Conservation (phyloP, 2,329 filamentous ascomycete genomes). For the Fusarium euwallaceae region DNA sequence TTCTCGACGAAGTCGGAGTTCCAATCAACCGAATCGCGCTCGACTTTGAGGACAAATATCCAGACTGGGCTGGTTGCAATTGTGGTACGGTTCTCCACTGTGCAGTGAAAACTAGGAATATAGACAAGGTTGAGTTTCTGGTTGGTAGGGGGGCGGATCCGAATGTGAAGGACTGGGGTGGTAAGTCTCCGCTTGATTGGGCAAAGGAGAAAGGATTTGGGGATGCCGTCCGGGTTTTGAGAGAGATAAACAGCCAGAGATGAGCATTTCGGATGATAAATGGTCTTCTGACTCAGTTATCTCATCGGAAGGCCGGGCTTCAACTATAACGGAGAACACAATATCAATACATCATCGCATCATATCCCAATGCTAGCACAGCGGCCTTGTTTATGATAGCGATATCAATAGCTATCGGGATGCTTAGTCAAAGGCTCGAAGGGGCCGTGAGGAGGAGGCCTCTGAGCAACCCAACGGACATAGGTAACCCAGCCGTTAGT, state of each 20-base stretch:
- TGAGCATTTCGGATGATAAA: background rate
- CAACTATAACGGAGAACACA: too few relatives aligned
- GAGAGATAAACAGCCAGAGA: background rate
- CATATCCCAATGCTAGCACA: too few relatives aligned
- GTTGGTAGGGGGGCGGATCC: background rate
- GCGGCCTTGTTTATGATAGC: too few relatives aligned
- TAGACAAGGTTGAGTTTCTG: background rate
- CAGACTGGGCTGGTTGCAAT: background rate
- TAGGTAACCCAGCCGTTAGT: too few relatives aligned
- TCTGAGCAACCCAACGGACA: too few relatives aligned
- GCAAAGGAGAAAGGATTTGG: background rate
- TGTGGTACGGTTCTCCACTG: background rate
- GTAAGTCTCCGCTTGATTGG: background rate
- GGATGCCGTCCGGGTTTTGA: background rate
- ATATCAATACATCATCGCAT: too few relatives aligned
- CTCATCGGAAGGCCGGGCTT: too few relatives aligned
- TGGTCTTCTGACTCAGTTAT: too few relatives aligned
- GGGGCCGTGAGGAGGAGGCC: too few relatives aligned
- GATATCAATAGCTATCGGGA: too few relatives aligned
- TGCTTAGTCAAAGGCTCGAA: too few relatives aligned
- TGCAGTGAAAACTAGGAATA: background rate
- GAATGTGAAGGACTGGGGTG: background rate
- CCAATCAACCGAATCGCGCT: background rate
- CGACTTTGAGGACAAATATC: too few relatives aligned
- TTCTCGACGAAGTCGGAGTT: background rate